A percentile compares a stretch with the other conserved stretches of the same genome.
Conservation (phyloP, 345 rosid genomes). For the Citrus trifoliata region DNA sequence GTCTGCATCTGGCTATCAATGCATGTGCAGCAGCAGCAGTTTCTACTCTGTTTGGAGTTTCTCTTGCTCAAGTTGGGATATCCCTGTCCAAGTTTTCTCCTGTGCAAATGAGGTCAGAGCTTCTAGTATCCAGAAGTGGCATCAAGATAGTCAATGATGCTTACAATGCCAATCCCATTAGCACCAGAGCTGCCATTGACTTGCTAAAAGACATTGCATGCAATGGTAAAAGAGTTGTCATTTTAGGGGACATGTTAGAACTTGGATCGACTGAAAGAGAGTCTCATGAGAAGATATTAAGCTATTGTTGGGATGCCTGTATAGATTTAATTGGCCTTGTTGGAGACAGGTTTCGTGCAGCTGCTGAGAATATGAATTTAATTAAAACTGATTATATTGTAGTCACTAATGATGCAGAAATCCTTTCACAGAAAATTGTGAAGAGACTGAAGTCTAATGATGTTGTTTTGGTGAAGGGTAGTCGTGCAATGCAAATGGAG, state of each 20-base stretch:
- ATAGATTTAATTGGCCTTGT: slow-evolving; percentile 18
- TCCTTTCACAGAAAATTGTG: slow-evolving; percentile 23
- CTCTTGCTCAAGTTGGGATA: slow-evolving; percentile 27
- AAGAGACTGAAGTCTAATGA: slow-evolving; percentile 15
- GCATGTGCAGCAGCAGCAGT: slow-evolving; percentile 36
- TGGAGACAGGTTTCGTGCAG: slow-evolving; percentile 21
- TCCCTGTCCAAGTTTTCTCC: slow-evolving; percentile 27
- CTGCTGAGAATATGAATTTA: slow-evolving; percentile 21
- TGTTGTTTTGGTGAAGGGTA: slow-evolving; percentile 33
- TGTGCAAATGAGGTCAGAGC: slow-evolving; percentile 22
- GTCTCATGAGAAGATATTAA: slow-evolving; percentile 22
- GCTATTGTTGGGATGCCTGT: slow-evolving; percentile 1
- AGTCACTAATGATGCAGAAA: slow-evolving; percentile 15
- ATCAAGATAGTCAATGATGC: slow-evolving; percentile 26
- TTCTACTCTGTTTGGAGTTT: slow-evolving; percentile 20
- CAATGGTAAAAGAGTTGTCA: slow-evolving; percentile 21
- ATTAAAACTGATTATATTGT: slow-evolving; percentile 9
- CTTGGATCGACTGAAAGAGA: slow-evolving; percentile 19
- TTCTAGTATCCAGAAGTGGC: slow-evolving; percentile 24
- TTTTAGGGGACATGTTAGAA: slow-evolving; percentile 35
- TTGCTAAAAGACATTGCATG: slow-evolving; percentile 20
- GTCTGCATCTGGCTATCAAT: slow-evolving; percentile 25
- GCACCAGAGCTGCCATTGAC: slow-evolving; percentile 33
- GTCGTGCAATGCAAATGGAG: slow-evolving; percentile 27
- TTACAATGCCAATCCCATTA: slow-evolving; percentile 29